Evolutionary conservation across 208 protist genomes (phyloP).

Genomic region (Borovskyia barvae): DNA sequence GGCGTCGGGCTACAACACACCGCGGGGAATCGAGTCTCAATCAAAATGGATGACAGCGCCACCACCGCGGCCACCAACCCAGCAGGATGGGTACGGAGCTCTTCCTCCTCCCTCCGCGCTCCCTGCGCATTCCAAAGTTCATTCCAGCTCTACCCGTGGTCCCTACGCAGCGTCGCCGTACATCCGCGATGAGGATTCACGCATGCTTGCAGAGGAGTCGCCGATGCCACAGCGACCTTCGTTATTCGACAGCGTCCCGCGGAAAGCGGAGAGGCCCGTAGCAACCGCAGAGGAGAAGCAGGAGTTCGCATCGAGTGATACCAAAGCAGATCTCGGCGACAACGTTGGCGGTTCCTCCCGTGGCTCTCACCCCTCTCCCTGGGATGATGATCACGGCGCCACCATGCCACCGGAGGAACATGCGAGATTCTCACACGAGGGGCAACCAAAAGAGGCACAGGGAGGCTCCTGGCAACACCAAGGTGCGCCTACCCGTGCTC

Average conservation of each 20-base stretch:
- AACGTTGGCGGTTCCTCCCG: background rate
- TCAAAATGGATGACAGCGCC: no score
- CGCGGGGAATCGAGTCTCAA: no score
- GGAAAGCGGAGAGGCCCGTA: background rate
- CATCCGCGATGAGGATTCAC: slow-evolving; percentile 10
- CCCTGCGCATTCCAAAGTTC: background rate
- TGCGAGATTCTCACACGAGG: no score
- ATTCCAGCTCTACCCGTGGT: slow-evolving; percentile 2
- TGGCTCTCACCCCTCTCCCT: no score
- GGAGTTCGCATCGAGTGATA: background rate
- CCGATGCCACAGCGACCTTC: slow-evolving; percentile 23
- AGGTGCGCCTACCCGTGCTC: no score
- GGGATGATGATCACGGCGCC: no score
- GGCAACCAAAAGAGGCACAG: no score
- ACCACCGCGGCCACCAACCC: background rate
- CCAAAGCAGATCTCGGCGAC: background rate
- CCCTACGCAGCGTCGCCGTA: slow-evolving; percentile 23
- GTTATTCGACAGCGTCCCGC: slow-evolving; percentile 11
- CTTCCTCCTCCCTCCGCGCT: no score
- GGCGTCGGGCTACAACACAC: no score
- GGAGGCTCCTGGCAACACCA: no score
- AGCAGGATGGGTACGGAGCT: no score
- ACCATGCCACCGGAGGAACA: no score
- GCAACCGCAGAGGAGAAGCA: background rate
- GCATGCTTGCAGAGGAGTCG: slow-evolving; percentile 9